Evolutionary conservation across 176 grass and related monocot genomes (phyloP).

Genomic region (Hsuehochloa calcarea): DNA sequence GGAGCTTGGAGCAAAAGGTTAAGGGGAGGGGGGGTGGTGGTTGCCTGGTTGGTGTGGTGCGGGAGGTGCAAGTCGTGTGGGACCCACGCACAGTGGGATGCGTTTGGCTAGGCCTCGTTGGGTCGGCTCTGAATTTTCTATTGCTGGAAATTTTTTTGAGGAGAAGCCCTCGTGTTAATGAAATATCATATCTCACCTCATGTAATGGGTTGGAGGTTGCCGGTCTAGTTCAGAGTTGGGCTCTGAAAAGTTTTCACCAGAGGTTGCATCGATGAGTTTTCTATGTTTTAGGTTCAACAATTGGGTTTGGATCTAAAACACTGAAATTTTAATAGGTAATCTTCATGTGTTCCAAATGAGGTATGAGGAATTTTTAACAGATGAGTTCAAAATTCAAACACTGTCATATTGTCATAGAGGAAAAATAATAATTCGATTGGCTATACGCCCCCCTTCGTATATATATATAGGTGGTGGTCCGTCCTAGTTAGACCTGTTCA

Average conservation of each 20-base stretch:
- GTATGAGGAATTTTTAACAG: no score
- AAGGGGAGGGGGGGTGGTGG: neutral
- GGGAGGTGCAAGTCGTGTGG: constrained; percentile 26
- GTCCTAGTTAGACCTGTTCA: no score
- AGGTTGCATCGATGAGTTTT: no score
- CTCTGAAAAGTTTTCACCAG: neutral
- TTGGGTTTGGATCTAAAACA: neutral
- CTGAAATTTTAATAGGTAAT: no score
- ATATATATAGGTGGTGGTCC: no score
- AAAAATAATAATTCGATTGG: no score
- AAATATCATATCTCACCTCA: no score
- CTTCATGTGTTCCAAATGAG: no score
- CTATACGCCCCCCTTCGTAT: no score
- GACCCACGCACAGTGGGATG: constrained; percentile 23
- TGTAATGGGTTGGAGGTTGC: neutral
- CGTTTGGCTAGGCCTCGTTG: constrained; percentile 24
- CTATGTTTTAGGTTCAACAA: neutral
- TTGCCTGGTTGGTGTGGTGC: neutral
- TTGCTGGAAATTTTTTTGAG: neutral
- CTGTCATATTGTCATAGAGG: no score
- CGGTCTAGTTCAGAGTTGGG: neutral
- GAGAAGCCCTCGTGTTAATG: no score
- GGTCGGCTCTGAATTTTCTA: constrained; percentile 34
- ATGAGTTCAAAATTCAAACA: no score
- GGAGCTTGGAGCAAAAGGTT: constrained; percentile 24